Conservation (phyloP, 495 filamentous ascomycete species). For the Hyaloscypha finlandica region DNA sequence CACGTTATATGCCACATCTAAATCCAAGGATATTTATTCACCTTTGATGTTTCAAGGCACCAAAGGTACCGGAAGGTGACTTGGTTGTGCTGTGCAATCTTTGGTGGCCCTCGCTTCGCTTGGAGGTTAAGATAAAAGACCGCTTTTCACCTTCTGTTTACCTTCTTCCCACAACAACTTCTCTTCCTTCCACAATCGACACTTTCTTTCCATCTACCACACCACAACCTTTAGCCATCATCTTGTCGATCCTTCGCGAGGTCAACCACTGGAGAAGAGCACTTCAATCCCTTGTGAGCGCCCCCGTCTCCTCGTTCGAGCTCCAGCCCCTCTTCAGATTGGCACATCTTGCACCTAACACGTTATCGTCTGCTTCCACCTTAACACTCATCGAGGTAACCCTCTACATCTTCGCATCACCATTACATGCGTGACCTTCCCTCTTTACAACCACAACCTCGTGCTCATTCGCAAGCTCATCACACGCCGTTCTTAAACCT, state of each 20-base stretch:
- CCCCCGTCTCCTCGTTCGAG: background rate
- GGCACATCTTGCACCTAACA: background rate
- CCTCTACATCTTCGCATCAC: background rate
- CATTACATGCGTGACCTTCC: background rate
- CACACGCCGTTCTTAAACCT: background rate
- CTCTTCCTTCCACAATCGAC: background rate
- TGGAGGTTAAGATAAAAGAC: background rate
- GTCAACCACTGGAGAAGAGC: slow-evolving; percentile 5
- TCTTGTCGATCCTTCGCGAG: slow-evolving; percentile 24
- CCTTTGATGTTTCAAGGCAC: background rate
- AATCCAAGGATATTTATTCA: background rate
- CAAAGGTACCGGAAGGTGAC: background rate
- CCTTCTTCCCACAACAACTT: slow-evolving; percentile 17
- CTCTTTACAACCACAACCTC: background rate
- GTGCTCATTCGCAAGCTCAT: background rate
- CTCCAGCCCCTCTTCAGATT: background rate
- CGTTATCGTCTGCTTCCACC: background rate
- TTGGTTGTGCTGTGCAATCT: background rate
- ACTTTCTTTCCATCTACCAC: background rate
- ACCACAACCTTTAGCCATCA: slow-evolving; percentile 9
- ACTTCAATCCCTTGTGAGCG: slow-evolving; percentile 8
- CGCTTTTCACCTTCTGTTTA: background rate
- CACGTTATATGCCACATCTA: background rate
- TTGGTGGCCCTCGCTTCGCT: slow-evolving; percentile 2
- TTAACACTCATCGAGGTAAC: background rate